Base-by-base conservation (phyloP, 2,329 filamentous ascomycete species). In the Neofusicoccum sp. region DNA sequence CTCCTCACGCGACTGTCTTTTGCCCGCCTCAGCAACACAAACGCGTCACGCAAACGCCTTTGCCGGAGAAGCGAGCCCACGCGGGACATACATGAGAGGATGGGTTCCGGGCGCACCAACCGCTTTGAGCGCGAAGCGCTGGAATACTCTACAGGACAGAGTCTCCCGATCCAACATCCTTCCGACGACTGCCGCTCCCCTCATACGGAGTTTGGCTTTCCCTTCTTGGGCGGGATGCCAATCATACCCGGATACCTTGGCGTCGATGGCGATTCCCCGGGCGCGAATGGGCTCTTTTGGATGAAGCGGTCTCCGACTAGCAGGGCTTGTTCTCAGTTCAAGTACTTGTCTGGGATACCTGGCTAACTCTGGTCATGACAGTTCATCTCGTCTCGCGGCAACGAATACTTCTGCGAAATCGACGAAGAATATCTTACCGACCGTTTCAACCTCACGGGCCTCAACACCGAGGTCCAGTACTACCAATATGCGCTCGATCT, bases 351-450 rank as follows among this genome's bases (percentile, higher is more conserved):
- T 11, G 14, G 43, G 9, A 26, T 26, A 11, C 7, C 7, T 9
- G 28, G 40, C 58, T 57, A 31, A 47, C 30, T 14, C 4, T 6
- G 14, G 12, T 51, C 4, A 16, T 11, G n/a, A n/a, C 72, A 99
- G 95, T 99, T 99, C 76, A 97, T 98, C 70, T 97, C 93, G 4
- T 96, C 93, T 5, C 86, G 95, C 60, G 95, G 95, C 66, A 98
- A 99, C 78, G 95, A 99, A 75, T 99, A 99, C 79, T 99, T 98
- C 72, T 99, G 95, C 84, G 95, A 99, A 75, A 98, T 99, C 70
- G 95, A 99, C 77, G 95, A 99, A 76, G 95, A 99, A 71, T 99
- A 99, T 77, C 84, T 99, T 48, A 98, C 93, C 56, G 95, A 99
- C 76, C 88, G 95, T 54, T 99, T 99, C 84, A 99, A 99, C 78